phyloP scores from a whole-genome alignment of 805 yeast genomes.

The Kockiozyma suomiensis region DNA sequence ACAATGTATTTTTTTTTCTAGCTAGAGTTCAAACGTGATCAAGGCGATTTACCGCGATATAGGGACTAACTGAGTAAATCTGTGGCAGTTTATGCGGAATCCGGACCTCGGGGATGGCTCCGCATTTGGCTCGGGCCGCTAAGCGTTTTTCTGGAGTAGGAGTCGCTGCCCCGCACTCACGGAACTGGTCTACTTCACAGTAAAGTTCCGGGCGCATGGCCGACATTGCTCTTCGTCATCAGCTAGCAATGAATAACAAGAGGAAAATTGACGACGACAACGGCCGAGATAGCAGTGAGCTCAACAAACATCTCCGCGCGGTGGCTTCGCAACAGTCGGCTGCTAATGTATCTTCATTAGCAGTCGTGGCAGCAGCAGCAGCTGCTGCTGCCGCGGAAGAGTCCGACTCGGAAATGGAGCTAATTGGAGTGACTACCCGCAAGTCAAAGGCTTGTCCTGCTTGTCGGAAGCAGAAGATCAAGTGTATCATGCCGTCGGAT shows the following conservation, averaged over 20 bases:
- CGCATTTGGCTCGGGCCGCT: background rate
- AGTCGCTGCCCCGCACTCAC: background rate
- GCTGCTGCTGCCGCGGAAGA: conserved; percentile 5
- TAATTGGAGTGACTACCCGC: conserved; percentile 24
- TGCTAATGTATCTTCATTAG: background rate
- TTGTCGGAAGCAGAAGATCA: conserved; percentile 28
- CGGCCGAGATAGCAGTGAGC: background rate
- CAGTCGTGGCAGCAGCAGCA: conserved; percentile 6
- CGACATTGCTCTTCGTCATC: background rate
- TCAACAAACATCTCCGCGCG: background rate
- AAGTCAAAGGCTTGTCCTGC: conserved; percentile 31
- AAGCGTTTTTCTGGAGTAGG: background rate
- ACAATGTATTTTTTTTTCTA: too few relatives aligned
- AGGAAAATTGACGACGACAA: background rate
- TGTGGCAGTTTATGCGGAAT: too few relatives aligned
- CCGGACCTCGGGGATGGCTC: conserved; percentile 6
- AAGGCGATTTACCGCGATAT: too few relatives aligned
- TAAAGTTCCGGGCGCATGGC: background rate
- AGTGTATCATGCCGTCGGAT: conserved; percentile 22
- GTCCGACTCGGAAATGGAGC: conserved; percentile 9
- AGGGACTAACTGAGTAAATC: too few relatives aligned
- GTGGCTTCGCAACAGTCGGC: background rate
- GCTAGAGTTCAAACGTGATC: too few relatives aligned
- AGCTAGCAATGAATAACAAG: background rate
- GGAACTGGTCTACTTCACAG: background rate